Percentiles rank a stretch among this genome's conserved stretches.
Evolutionary conservation across 2,329 filamentous ascomycete species (phyloP).

Genomic region (Dryadomyces quercus-mongolicae): DNA sequence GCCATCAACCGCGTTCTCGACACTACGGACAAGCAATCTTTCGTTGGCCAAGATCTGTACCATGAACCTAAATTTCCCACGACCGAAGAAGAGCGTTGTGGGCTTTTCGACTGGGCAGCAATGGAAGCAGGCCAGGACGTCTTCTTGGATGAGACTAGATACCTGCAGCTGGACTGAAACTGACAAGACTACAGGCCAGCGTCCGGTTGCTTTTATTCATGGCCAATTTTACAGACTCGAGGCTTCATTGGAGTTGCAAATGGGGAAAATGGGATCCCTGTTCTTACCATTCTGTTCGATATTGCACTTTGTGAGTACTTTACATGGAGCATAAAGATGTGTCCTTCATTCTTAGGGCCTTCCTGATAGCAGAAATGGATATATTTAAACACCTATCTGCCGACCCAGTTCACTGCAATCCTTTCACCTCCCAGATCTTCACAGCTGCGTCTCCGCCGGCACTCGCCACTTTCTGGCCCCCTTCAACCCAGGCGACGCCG

Average conservation of each 20-base stretch:
- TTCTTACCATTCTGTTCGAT: neutral
- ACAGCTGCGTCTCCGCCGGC: constrained; percentile 79
- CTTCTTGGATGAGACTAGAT: neutral
- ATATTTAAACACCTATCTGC: neutral
- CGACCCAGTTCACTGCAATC: constrained; percentile 27
- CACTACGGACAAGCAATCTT: constrained; percentile 11
- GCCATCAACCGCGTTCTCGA: constrained; percentile 14
- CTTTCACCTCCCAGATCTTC: constrained; percentile 70
- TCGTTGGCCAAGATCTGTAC: constrained; percentile 15
- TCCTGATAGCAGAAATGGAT: no score
- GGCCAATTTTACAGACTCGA: no score
- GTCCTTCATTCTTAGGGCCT: no score
- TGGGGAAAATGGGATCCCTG: neutral
- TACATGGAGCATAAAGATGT: no score
- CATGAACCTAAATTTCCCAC: constrained; percentile 17
- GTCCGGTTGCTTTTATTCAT: no score
- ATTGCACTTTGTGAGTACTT: no score
- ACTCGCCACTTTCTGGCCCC: constrained; percentile 56
- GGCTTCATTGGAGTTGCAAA: neutral
- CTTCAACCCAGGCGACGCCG: constrained; percentile 66
- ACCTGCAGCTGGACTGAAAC: constrained; percentile 7
- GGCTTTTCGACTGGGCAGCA: constrained; percentile 21
- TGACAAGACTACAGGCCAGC: neutral
- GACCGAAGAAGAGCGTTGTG: constrained; percentile 16
- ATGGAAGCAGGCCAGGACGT: neutral